phyloP scores from a whole-genome alignment of 2,329 filamentous ascomycete species.

The Epichloe bromicola region DNA sequence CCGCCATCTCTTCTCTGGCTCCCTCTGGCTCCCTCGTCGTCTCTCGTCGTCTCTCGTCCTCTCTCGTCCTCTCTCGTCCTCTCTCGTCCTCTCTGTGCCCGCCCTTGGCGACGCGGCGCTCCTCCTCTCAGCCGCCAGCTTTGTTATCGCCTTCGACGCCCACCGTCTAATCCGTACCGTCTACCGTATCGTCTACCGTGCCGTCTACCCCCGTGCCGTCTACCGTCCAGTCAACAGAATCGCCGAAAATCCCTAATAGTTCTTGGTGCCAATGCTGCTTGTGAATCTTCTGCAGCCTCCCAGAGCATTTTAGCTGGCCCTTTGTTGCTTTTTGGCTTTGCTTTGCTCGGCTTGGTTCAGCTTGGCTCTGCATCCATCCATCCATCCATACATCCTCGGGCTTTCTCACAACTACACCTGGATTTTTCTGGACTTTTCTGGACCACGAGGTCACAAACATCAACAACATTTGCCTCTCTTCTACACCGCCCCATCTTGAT shows the following conservation, averaged over 20 bases:
- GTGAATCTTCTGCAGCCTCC: not conserved
- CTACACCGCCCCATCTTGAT: not conserved
- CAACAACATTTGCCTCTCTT: not conserved
- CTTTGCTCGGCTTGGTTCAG: not conserved
- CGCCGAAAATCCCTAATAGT: not conserved
- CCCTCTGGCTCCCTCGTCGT: no score
- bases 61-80: no score
- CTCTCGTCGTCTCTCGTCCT: no score
- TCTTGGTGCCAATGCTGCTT: not conserved
- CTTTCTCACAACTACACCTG: not conserved
- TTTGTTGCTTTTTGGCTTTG: not conserved
- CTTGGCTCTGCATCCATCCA: not conserved
- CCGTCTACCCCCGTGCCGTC: no score
- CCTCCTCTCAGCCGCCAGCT: not conserved
- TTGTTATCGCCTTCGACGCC: constrained; percentile 4
- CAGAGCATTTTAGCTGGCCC: not conserved
- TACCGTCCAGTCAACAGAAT: not conserved
- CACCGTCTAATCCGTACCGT: not conserved
- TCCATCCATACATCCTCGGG: not conserved
- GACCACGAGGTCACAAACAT: no score
- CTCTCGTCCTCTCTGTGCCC: not conserved
- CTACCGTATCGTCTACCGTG: no score
- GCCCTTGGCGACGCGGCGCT: not conserved
- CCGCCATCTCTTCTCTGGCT: not conserved
- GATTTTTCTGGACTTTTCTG: not conserved